Evolutionary conservation across 1,139 yeast species (phyloP), one percentile per base, ranked within the genome.

Genomic region (Pichia sp.): DNA sequence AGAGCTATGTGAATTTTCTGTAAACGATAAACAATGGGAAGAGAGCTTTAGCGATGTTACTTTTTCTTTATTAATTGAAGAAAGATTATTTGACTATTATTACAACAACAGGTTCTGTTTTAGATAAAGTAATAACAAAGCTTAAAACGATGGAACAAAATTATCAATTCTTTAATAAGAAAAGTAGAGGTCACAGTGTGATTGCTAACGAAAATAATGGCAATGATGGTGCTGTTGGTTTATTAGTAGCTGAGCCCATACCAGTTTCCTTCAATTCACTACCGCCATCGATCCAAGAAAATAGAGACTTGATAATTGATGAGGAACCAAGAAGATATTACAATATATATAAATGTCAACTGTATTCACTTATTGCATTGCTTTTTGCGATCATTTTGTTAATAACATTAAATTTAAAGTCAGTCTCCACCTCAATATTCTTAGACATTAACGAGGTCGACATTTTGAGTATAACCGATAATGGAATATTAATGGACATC

Each of bases 251-350:
- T 6, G 43, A 48, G 2, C 46, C 48, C 9, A 24, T n/a, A n/a
- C 45, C 48, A 34, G 15, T 42, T 7, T 39, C 40, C 7, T 42
- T 44, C 29, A 26, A 39, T 23, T 32, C 41, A 4, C 25, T 42
- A 11, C 48, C 46, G 1, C 18, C 32, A 7, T 39, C 27, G 11
- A 40, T 48, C 24, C 44, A 29, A 15, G 34, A 40, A n/a, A 40
- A 34, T 29, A 43, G 43, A 25, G 24, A 41, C 27, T 20, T 46
- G 16, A 12, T 42, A 4, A 22, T 39, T 16, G 46, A 49, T n/a
- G 20, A 47, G 4, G 44, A 43, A 12, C 52, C 49, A 4, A 20
- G 4, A 6, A 6, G 27, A n/a, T 48, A 39, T 27, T 46, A 49
- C 16, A 8, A 23, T 13, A 26, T 25, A 8, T 39, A 36, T 30